Percentiles rank a stretch among this genome's conserved stretches.
phyloP scores from a whole-genome alignment of 495 filamentous ascomycete species.

The Podospora sp. region DNA sequence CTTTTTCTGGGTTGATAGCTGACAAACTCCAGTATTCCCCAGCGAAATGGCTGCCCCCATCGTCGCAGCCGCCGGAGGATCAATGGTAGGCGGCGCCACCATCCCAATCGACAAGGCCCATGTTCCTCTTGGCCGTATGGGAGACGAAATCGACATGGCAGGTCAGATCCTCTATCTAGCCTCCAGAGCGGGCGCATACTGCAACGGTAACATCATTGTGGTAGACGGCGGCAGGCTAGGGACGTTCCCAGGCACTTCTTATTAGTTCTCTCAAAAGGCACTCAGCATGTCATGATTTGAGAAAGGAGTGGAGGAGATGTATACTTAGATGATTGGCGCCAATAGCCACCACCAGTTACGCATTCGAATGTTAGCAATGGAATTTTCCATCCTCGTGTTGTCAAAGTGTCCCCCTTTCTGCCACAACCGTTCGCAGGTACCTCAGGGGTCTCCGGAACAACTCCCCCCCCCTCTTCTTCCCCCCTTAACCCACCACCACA shows the following conservation, averaged over 20 bases:
- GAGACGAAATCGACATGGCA: conserved; percentile 57
- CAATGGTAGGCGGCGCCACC: conserved; percentile 28
- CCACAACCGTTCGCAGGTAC: too few species aligned
- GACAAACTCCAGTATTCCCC: conserved; percentile 54
- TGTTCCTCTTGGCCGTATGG: conserved; percentile 41
- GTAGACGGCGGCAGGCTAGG: conserved; percentile 64
- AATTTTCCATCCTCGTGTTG: too few species aligned
- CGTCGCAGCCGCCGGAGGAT: conserved; percentile 44
- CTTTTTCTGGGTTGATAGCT: too few species aligned
- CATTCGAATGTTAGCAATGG: too few species aligned
- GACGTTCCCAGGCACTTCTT: conserved; percentile 54
- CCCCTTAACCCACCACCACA: too few species aligned
- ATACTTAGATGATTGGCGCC: too few species aligned
- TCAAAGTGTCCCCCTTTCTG: too few species aligned
- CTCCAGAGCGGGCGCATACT: conserved; percentile 64
- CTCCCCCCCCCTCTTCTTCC: too few species aligned
- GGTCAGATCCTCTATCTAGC: conserved; percentile 64
- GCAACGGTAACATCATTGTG: conserved; percentile 60
- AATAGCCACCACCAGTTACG: too few species aligned
- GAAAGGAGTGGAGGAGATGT: too few species aligned
- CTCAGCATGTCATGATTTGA: too few species aligned
- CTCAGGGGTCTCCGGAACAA: too few species aligned
- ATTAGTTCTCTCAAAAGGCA: conserved; percentile 33
- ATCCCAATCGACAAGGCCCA: conserved; percentile 30
- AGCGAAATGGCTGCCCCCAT: conserved; percentile 63